phyloP scores from a whole-genome alignment of 139 green algal genomes.

The Haematococcus sp. region DNA sequence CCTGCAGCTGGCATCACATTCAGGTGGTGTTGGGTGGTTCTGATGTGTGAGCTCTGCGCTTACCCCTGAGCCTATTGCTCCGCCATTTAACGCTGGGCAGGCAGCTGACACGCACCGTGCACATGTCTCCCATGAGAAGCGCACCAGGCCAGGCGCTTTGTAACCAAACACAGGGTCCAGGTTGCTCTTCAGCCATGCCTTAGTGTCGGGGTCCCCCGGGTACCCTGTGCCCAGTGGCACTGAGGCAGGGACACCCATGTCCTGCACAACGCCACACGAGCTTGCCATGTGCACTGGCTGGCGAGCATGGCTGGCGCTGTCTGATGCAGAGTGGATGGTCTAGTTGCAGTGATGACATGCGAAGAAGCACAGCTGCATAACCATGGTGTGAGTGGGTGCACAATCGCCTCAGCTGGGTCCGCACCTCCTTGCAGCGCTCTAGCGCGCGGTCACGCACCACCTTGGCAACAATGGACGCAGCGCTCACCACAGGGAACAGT shows the following conservation, averaged over 20 bases:
- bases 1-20: neutral
- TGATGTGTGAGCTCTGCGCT: too few species aligned
- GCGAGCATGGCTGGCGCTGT: neutral
- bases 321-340: neutral
- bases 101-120: neutral
- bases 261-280: slow-evolving; percentile 20
- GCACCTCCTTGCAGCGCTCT: slow-evolving; percentile 17
- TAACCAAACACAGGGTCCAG: slow-evolving; percentile 85
- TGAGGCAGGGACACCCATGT: slow-evolving; percentile 15
- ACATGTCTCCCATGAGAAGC: slow-evolving; percentile 65
- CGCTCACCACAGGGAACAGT: slow-evolving; percentile 88
- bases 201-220: slow-evolving; percentile 75
- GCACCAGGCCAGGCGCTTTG: slow-evolving; percentile 50
- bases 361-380: neutral
- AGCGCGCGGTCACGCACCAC: slow-evolving; percentile 54
- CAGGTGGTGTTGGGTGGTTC: too few species aligned
- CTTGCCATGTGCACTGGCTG: too few species aligned
- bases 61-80: too few species aligned
- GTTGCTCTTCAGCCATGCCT: slow-evolving; percentile 69
- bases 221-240: slow-evolving; percentile 62
- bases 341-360: neutral
- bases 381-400: too few species aligned
- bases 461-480: slow-evolving; percentile 93
- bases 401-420: too few species aligned
- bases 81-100: too few species aligned